Evolutionary conservation across 306 rosid species (phyloP), one percentile per base, ranked within the genome.

Genomic region (Parietaria judaica): DNA sequence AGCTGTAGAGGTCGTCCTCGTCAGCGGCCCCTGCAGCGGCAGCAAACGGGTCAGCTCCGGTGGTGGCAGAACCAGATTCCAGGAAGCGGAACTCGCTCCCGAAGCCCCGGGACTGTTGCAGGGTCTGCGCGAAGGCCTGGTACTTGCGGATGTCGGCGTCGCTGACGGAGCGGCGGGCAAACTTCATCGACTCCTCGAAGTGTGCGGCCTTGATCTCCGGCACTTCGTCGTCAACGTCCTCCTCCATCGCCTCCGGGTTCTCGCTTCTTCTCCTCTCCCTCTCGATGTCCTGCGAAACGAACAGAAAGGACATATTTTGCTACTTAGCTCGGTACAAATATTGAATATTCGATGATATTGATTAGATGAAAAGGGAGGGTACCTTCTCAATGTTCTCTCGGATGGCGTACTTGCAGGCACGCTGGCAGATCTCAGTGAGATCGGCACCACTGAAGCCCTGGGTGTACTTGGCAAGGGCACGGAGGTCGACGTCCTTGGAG

Each of bases 371-470:
- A 4, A 2, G 50, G 11, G n/a, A 59, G 56, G 58, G 13, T 81
- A 92, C 99, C 81, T 92, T 92, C 78, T 92, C 99, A 59, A 92
- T 92, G 75, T 92, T 88, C 84, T 92, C 90, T 72, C 99, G 80
- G 15, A 92, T 92, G 46, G 99, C 99, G 74, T 92, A 92, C 70
- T 92, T 92, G 95, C 90, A 82, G 15, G 97, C 83, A 45, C 99
- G 90, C 75, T 92, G 97, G 75, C 97, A 92, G 58, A 92, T 92
- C 72, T 92, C 99, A 9, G 97, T 92, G 60, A 92, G 88, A 78
- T 86, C 97, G 34, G 99, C 99, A 68, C 96, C 99, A 58, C 96
- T 92, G 61, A 92, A 92, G 60, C 99, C 96, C 74, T 88, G 95
- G 37, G 97, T 92, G 76, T 88, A 92, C 88, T 92, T 86, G 54